These are phyloP conservation scores for Sporothrix luriei DNA, from an alignment of 2,329 filamentous ascomycete species.

Conservation along the genomic window DNA sequence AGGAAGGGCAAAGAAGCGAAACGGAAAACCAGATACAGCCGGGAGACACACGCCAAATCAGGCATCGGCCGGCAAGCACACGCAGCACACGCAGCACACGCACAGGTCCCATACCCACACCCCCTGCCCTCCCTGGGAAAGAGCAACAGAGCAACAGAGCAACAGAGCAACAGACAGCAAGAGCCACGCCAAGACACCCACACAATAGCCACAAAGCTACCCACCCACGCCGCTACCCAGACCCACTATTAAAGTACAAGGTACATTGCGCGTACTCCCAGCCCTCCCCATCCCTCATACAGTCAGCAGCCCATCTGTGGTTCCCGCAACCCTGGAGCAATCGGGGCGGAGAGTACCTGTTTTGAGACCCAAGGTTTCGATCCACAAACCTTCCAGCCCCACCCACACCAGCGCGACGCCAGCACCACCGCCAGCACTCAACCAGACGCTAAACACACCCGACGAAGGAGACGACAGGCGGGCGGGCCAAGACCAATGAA, in stretches of 20 bases:
- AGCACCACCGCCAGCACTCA: conserved; percentile 10
- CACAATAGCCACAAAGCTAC: conserved; percentile 23
- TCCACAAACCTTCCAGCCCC: conserved; percentile 30
- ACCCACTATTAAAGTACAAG: conserved; percentile 23
- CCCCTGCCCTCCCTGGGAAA: not conserved
- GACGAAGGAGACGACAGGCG: conserved; percentile 12
- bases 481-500: not conserved
- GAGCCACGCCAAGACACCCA: conserved; percentile 14
- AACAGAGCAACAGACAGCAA: not conserved
- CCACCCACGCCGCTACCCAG: conserved; percentile 19
- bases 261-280: conserved; percentile 28
- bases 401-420: conserved; percentile 12
- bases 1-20: not conserved
- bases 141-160: not conserved
- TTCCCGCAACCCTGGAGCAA: conserved; percentile 34
- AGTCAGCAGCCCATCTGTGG: conserved; percentile 28
- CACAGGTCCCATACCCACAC: conserved; percentile 13
- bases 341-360: conserved; percentile 33
- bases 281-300: conserved; percentile 24
- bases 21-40: not conserved
- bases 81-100: conserved; percentile 15
- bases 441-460: not conserved
- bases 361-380: conserved; percentile 34
- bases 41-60: not conserved
- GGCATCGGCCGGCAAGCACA: conserved; percentile 26